Evolutionary conservation across 805 yeast genomes (phyloP).

Genomic region (Metschnikowia peoriensis): DNA sequence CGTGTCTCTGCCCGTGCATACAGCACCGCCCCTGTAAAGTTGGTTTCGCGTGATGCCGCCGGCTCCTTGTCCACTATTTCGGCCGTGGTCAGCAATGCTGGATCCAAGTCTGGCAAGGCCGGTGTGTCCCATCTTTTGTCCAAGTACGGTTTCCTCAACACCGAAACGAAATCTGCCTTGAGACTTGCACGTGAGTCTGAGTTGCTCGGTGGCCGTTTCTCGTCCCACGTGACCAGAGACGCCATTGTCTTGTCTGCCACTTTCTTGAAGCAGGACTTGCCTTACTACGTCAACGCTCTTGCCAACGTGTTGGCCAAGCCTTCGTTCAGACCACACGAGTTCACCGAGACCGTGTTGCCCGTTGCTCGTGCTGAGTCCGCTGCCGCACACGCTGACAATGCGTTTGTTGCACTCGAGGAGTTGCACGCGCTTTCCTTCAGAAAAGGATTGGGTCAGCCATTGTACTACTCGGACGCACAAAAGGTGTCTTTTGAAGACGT

Average conservation of each 20-base stretch:
- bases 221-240: conserved; percentile 77
- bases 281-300: conserved; percentile 84
- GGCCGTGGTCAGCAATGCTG: conserved; percentile 77
- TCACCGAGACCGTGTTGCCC: conserved; percentile 78
- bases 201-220: conserved; percentile 81
- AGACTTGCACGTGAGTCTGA: conserved; percentile 94
- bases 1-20: conserved; percentile 43
- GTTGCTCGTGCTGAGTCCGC: conserved; percentile 63
- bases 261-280: conserved; percentile 85
- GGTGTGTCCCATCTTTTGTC: conserved; percentile 87
- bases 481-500: conserved; percentile 60
- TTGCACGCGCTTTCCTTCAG: conserved; percentile 82
- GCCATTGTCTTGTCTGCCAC: conserved; percentile 73
- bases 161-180: conserved; percentile 78
- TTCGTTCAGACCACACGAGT: conserved; percentile 79
- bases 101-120: conserved; percentile 69
- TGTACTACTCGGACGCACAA: conserved; percentile 66
- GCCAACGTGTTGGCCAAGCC: conserved; percentile 72
- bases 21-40: conserved; percentile 46
- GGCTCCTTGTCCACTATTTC: conserved; percentile 73
- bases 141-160: conserved; percentile 80
- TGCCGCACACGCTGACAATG: conserved; percentile 50
- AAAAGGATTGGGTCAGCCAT: conserved; percentile 82
- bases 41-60: conserved; percentile 54
- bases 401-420: conserved; percentile 67